Base-by-base conservation (phyloP, 2,329 filamentous ascomycete species). In the Purpureocillium lavendulum region DNA sequence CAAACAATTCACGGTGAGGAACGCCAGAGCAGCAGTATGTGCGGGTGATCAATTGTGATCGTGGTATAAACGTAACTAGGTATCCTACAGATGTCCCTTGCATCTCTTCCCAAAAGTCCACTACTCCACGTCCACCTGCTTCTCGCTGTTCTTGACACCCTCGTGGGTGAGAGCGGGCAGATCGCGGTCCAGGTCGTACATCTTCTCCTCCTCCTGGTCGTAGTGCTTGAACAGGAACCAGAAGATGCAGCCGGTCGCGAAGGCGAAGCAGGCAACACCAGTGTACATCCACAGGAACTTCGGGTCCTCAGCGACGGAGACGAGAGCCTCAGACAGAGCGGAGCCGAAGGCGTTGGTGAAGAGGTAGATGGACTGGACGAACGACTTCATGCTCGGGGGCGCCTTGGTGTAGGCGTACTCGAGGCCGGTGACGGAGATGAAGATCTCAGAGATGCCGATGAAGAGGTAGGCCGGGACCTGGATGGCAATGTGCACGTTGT, bases 331-430 rank as follows among this genome's bases (percentile, higher is more conserved):
- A 3, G 73, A 77, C 16, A 87, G 60, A 26, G 73, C 73, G 2
- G 75, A 69, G 3, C 74, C 75, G 33, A 76, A 66, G 3, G 76
- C 77, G 34, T 65, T 74, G 30, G 75, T 80, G 45, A 81, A 66
- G 41, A 80, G 65, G 50, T 75, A 80, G n/a, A 81, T 52, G 11
- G 70, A 69, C 55, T 70, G 70, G 24, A 76, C 65, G 65, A 76
- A 76, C 1, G 73, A 77, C 56, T 80, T 75, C 80, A 86, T 84
- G 55, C 69, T 76, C 32, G 73, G 71, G 2, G 82, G 82, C 0
- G 82, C 82, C 59, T 86, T 84, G 52, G 80, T 84, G 60, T 80
- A 86, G 14, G 80, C 82, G 48, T 86, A 85, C 56, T 87, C 82
- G 10, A 84, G 70, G 44, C 77, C 76, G 1, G 81, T 83, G 44